Conservation (phyloP, 306 rosid genomes). For the Pterocarpus macrocarpus region DNA sequence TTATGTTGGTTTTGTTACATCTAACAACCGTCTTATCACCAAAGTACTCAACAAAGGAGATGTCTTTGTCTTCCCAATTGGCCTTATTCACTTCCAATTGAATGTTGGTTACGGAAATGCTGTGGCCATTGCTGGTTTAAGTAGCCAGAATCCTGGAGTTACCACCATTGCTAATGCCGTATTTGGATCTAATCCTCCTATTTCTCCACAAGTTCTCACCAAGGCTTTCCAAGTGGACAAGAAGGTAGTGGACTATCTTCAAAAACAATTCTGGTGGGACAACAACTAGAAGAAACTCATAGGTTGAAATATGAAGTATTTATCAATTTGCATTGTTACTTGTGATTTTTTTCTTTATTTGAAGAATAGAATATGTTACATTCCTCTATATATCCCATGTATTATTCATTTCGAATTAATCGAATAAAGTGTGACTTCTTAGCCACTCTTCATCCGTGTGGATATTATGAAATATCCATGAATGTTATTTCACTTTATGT, state of each 20-base stretch:
- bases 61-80: conserved; percentile 46
- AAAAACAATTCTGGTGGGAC: neutral
- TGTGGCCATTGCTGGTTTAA: conserved; percentile 35
- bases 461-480: too few species aligned
- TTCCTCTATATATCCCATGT: too few species aligned
- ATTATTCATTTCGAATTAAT: too few species aligned
- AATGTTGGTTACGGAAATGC: conserved; percentile 39
- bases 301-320: too few species aligned
- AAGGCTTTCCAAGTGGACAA: conserved; percentile 6
- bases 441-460: too few species aligned
- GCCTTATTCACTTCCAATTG: conserved; percentile 49
- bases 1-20: conserved; percentile 50
- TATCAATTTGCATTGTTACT: too few species aligned
- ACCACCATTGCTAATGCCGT: conserved; percentile 37
- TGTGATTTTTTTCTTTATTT: too few species aligned
- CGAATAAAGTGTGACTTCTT: too few species aligned
- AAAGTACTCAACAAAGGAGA: conserved; percentile 44
- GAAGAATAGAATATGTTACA: too few species aligned
- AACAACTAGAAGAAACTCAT: too few species aligned
- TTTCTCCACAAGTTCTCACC: conserved; percentile 42
- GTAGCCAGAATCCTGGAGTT: conserved; percentile 39
- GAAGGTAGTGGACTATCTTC: neutral
- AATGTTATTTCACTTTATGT: too few species aligned
- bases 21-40: conserved; percentile 24
- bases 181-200: conserved; percentile 48